Evolutionary conservation across 169 alveolate species (phyloP).

Genomic region (Cryptosporidium muris): DNA sequence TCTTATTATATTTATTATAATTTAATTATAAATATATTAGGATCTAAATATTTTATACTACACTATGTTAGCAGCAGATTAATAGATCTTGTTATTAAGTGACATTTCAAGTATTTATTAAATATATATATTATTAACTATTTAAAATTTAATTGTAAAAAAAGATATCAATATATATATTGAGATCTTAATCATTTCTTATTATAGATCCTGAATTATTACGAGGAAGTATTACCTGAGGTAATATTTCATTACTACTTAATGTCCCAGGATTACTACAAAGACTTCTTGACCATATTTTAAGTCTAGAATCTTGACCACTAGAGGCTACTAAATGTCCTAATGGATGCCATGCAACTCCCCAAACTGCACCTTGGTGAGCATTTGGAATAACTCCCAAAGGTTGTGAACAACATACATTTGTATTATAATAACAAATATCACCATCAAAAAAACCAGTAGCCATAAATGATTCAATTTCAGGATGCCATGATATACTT

Average conservation of each 20-base stretch:
- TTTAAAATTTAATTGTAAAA: too few relatives aligned
- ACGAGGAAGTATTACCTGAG: slow-evolving; percentile 47
- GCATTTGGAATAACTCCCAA: slow-evolving; percentile 63
- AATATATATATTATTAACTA: not conserved
- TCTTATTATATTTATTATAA: too few relatives aligned
- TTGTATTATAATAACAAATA: slow-evolving; percentile 40
- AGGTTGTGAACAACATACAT: slow-evolving; percentile 35
- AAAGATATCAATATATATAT: too few relatives aligned
- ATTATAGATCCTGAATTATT: not conserved
- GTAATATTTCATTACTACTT: slow-evolving; percentile 66
- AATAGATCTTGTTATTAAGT: not conserved
- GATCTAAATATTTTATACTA: not conserved
- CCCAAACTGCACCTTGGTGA: slow-evolving; percentile 72
- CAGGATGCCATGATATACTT: slow-evolving; percentile 72
- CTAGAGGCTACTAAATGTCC: slow-evolving; percentile 88
- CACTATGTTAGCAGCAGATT: not conserved
- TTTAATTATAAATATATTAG: too few relatives aligned
- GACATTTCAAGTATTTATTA: not conserved
- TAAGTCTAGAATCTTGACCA: slow-evolving; percentile 79
- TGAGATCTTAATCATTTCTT: too few relatives aligned
- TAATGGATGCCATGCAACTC: slow-evolving; percentile 85
- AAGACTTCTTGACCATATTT: slow-evolving; percentile 62
- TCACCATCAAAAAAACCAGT: slow-evolving; percentile 69
- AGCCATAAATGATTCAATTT: slow-evolving; percentile 61
- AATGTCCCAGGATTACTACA: slow-evolving; percentile 64